These are phyloP conservation scores for Torulaspora quercuum DNA, from an alignment of 805 yeast genomes.

Conservation along the genomic window DNA sequence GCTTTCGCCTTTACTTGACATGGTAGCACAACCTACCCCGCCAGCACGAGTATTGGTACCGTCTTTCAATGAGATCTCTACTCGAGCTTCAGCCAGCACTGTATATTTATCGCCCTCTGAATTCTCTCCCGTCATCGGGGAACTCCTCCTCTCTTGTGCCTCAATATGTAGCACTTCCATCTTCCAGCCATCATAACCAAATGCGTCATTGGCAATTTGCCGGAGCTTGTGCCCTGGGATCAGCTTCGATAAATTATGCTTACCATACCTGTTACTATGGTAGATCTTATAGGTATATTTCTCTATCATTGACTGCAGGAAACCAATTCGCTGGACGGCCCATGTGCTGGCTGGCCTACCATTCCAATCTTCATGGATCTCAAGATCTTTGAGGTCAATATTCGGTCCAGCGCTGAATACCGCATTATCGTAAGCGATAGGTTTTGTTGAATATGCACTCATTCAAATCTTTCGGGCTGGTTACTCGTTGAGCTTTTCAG, in stretches of 20 bases:
- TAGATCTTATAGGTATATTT: slow-evolving; percentile 28
- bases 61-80: slow-evolving; percentile 69
- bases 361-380: slow-evolving; percentile 34
- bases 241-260: slow-evolving; percentile 27
- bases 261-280: slow-evolving; percentile 29
- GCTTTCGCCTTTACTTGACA: slow-evolving; percentile 62
- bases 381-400: slow-evolving; percentile 27
- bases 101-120: slow-evolving; percentile 21
- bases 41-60: slow-evolving; percentile 78
- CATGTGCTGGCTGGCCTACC: slow-evolving; percentile 44
- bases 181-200: slow-evolving; percentile 60
- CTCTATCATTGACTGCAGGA: slow-evolving; percentile 48
- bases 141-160: slow-evolving; percentile 17
- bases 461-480: no score
- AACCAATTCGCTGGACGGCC: slow-evolving; percentile 48
- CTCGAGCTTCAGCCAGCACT: slow-evolving; percentile 41
- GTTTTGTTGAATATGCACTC: slow-evolving; percentile 13
- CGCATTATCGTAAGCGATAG: slow-evolving; percentile 21
- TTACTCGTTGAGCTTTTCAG: no score
- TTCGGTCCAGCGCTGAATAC: slow-evolving; percentile 22
- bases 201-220: slow-evolving; percentile 47
- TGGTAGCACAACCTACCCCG: slow-evolving; percentile 69
- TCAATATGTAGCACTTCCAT: slow-evolving; percentile 38
- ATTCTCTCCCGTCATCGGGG: slow-evolving; percentile 5
- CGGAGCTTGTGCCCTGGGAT: slow-evolving; percentile 39